Conservation (phyloP, 768 basidiomycete genomes). For the Termitomyces titanicus region DNA sequence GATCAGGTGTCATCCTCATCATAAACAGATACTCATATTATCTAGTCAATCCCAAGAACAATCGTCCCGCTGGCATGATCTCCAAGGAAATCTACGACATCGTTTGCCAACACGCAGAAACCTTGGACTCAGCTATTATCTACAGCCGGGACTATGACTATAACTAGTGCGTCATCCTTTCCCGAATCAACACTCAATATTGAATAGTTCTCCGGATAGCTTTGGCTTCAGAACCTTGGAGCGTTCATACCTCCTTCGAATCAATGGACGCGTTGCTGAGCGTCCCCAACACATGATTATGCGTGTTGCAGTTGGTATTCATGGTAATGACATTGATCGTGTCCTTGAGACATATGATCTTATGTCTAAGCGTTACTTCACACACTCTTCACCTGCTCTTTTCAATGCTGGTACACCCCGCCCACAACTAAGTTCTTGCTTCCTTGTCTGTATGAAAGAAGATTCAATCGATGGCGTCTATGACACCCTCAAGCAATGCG, state of each 20-base stretch:
- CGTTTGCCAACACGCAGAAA: conserved; percentile 75
- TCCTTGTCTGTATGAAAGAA: no score
- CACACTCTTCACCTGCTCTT: conserved; percentile 67
- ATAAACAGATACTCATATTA: background rate
- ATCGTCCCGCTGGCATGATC: conserved; percentile 84
- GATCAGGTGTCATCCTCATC: background rate
- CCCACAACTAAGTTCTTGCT: no score
- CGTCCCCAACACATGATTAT: conserved; percentile 98
- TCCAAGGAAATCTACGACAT: conserved; percentile 80
- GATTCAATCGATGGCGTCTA: no score
- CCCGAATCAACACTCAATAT: no score
- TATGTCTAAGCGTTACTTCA: conserved; percentile 99
- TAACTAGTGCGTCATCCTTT: conserved; percentile 64
- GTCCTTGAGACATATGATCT: conserved; percentile 90
- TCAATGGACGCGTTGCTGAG: conserved; percentile 92
- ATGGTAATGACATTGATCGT: conserved; percentile 83
- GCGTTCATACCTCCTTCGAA: conserved; percentile 91
- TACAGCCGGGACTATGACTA: conserved; percentile 98
- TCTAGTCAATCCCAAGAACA: conserved; percentile 93
- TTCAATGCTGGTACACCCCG: conserved; percentile 74
- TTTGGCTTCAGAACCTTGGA: conserved; percentile 99
- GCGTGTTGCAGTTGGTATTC: conserved; percentile 98
- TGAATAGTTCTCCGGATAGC: conserved; percentile 31
- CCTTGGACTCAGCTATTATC: conserved; percentile 90
- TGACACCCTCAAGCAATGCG: no score